These are phyloP conservation scores for Calonectria montana DNA, from an alignment of 2,329 filamentous ascomycete genomes.

Conservation along the genomic window DNA sequence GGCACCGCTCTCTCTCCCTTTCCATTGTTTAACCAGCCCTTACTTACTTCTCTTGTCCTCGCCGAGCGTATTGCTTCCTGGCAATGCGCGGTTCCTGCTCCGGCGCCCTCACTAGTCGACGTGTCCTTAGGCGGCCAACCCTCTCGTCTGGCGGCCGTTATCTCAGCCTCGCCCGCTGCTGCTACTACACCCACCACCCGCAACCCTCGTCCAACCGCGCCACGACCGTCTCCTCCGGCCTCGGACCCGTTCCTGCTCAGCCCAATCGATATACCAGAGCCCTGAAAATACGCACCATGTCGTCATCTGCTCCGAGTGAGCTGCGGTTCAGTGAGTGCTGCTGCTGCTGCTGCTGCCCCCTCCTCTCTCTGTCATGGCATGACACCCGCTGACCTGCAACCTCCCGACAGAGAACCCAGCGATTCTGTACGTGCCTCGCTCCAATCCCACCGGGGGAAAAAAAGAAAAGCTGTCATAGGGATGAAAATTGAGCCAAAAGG, in stretches of 20 bases:
- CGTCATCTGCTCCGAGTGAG: slow-evolving; percentile 25
- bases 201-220: background rate
- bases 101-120: background rate
- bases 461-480: background rate
- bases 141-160: background rate
- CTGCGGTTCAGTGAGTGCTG: slow-evolving; percentile 51
- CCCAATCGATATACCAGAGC: background rate
- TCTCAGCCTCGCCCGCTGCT: background rate
- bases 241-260: background rate
- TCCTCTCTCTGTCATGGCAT: background rate
- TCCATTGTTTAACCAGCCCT: slow-evolving; percentile 1
- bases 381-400: slow-evolving; percentile 19
- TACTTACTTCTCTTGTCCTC: background rate
- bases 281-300: slow-evolving; percentile 27
- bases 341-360: background rate
- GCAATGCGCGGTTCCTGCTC: background rate
- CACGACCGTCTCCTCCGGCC: background rate
- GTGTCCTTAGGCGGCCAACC: slow-evolving; percentile 8
- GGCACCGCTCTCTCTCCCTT: background rate
- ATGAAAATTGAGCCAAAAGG: too few species aligned
- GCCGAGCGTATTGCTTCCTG: background rate
- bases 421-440: slow-evolving; percentile 57
- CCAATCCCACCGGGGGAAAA: background rate
- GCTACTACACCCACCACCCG: background rate
- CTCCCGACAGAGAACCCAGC: slow-evolving; percentile 56